These are phyloP conservation scores for Vigna unguiculata DNA, from an alignment of 306 rosid species.

Conservation along the genomic window DNA sequence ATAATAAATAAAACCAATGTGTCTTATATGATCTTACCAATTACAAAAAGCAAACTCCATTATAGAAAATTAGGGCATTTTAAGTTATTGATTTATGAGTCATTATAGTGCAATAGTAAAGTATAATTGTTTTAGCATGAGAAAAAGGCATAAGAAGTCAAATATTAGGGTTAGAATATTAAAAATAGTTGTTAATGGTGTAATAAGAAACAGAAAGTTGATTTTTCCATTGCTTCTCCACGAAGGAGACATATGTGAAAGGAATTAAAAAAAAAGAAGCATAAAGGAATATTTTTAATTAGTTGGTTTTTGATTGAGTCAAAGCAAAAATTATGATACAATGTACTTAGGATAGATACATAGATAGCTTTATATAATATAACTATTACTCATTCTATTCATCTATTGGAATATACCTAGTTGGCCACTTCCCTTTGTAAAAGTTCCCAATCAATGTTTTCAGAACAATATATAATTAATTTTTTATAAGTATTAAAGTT, in stretches of 20 bases:
- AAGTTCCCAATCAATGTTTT: neutral
- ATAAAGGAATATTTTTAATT: neutral
- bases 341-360: neutral
- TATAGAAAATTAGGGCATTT: too few relatives aligned
- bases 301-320: neutral
- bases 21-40: too few relatives aligned
- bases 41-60: too few relatives aligned
- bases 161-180: neutral
- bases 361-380: neutral
- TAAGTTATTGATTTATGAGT: too few relatives aligned
- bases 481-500: too few relatives aligned
- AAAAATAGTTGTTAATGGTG: neutral
- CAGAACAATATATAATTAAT: too few relatives aligned
- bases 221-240: neutral
- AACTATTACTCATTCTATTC: slow-evolving; percentile 3
- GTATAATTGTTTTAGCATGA: too few relatives aligned
- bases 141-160: neutral
- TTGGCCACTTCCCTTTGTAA: neutral
- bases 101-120: too few relatives aligned
- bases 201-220: neutral
- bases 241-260: slow-evolving; percentile 15
- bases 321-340: slow-evolving; percentile 3
- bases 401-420: neutral
- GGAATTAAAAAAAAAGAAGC: neutral
- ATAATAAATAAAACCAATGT: too few relatives aligned